These are phyloP conservation scores for Falciphora oryzae DNA, from an alignment of 2,329 filamentous ascomycete species.

Conservation along the genomic window DNA sequence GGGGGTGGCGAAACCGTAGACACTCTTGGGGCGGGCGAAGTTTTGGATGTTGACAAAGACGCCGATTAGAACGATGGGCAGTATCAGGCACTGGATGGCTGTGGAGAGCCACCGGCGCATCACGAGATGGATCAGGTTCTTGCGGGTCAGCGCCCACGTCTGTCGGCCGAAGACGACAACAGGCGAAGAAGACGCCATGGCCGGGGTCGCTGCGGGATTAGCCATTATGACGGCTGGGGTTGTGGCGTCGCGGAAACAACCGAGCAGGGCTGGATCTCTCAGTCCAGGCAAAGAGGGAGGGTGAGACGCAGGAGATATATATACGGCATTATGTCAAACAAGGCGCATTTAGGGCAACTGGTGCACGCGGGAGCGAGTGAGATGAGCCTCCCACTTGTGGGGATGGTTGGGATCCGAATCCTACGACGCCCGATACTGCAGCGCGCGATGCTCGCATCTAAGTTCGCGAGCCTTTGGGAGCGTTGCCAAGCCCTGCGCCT, in stretches of 20 bases:
- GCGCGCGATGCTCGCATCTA: too few relatives aligned
- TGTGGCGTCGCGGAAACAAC: not conserved
- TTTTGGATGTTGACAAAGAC: constrained; percentile 70
- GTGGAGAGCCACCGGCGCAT: constrained; percentile 47
- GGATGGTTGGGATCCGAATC: not conserved
- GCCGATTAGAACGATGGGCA: constrained; percentile 52
- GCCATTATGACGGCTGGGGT: not conserved
- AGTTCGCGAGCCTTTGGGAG: not conserved
- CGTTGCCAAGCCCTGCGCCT: not conserved
- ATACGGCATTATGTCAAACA: not conserved
- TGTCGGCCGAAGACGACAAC: constrained; percentile 39
- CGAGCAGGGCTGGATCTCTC: not conserved
- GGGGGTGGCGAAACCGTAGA: constrained; percentile 64
- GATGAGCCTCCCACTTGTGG: not conserved
- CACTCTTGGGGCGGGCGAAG: constrained; percentile 71
- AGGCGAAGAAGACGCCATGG: not conserved
- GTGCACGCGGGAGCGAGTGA: not conserved
- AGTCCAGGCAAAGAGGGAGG: not conserved
- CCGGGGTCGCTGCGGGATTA: not conserved
- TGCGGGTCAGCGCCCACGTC: constrained; percentile 54
- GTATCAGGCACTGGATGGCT: constrained; percentile 49
- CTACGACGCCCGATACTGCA: not conserved
- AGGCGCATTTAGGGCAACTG: too few relatives aligned
- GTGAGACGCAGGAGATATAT: not conserved
- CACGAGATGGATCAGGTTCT: constrained; percentile 56